A percentile compares a stretch with the other conserved stretches of the same genome.
Conservation (phyloP, 805 yeast genomes). For the Lachancea fermentati region DNA sequence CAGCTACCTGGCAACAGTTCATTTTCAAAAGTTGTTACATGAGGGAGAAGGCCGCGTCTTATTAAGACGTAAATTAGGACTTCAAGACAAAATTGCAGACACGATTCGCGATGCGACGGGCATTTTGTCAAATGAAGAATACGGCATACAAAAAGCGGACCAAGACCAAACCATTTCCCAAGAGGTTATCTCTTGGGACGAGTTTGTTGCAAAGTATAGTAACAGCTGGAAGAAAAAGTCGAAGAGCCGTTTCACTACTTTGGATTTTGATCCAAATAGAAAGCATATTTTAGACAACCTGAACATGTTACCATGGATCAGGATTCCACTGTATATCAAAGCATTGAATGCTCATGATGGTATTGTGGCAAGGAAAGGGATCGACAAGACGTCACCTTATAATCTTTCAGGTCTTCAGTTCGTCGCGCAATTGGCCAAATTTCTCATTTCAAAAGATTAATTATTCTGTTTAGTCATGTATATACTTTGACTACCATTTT, state of each 20-base stretch:
- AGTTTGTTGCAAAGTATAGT: conserved; percentile 25
- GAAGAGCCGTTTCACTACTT: conserved; percentile 12
- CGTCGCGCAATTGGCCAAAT: conserved; percentile 21
- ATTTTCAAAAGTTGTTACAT: conserved; percentile 21
- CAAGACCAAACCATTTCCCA: conserved; percentile 7
- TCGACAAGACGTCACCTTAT: conserved; percentile 30
- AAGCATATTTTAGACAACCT: conserved; percentile 44
- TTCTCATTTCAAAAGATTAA: conserved; percentile 8
- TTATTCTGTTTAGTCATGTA: conserved; percentile 1
- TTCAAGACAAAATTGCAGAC: conserved; percentile 22
- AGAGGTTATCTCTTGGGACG: conserved; percentile 17
- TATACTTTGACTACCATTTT: conserved; percentile 54
- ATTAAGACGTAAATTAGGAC: conserved; percentile 20
- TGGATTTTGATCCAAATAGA: conserved; percentile 37
- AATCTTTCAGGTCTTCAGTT: conserved; percentile 28
- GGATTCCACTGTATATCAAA: conserved; percentile 66
- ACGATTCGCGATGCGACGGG: conserved; percentile 22
- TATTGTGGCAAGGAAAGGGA: conserved; percentile 72
- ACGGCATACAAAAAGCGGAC: conserved; percentile 11
- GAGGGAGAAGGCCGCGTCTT: conserved; percentile 19
- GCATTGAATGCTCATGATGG: conserved; percentile 82
- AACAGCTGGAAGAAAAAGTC: conserved; percentile 17
- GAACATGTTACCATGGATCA: conserved; percentile 66
- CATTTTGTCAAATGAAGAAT: conserved; percentile 17
- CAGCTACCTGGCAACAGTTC: conserved; percentile 24